A percentile compares a stretch with the other conserved stretches of the same genome.
Conservation (phyloP, 345 rosid genomes). For the Ricinus communis region DNA sequence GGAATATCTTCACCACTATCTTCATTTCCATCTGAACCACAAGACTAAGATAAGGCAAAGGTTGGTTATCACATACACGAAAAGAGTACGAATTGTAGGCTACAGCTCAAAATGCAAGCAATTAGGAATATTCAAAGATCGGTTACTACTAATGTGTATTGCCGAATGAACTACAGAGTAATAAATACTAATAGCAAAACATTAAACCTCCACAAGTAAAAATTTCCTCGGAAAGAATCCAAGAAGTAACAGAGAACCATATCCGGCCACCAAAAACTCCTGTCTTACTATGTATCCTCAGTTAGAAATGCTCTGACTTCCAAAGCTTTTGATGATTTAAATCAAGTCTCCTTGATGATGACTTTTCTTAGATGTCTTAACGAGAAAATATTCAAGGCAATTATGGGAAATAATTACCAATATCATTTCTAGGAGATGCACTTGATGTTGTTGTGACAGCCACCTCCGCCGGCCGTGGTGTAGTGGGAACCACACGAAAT, state of each 20-base stretch:
- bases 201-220: background rate
- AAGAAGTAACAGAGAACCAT: background rate
- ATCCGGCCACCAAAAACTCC: background rate
- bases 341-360: background rate
- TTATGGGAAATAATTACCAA: conserved; percentile 39
- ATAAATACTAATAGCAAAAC: background rate
- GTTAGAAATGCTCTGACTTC: background rate
- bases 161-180: background rate
- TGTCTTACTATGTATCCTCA: background rate
- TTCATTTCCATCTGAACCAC: conserved; percentile 62
- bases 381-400: background rate
- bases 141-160: background rate
- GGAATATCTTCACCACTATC: conserved; percentile 77
- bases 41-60: conserved; percentile 63
- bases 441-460: conserved; percentile 27
- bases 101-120: conserved; percentile 16
- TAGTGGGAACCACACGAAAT: conserved; percentile 72
- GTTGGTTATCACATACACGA: conserved; percentile 45
- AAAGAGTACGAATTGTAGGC: background rate
- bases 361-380: background rate
- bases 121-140: conserved; percentile 6
- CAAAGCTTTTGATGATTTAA: background rate
- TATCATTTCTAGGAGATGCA: conserved; percentile 29
- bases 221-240: background rate
- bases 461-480: conserved; percentile 39